Percentiles rank a stretch among this genome's conserved stretches.
Evolutionary conservation across 352 stramenopile species (phyloP).

Genomic region (Globisporangium solare): DNA sequence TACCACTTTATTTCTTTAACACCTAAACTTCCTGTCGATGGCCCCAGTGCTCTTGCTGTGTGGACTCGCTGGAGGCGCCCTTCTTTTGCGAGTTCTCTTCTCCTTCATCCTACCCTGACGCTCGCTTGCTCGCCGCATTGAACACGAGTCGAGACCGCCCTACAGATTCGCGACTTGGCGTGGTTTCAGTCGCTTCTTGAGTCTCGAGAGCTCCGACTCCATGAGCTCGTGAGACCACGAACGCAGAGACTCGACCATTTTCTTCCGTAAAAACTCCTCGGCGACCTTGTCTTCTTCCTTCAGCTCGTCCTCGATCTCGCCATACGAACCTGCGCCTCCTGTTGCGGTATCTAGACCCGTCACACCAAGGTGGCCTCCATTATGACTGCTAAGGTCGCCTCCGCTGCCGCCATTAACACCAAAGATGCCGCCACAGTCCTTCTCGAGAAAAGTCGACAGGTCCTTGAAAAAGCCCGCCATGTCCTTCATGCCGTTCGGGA

Average conservation of each 20-base stretch:
- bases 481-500: slow-evolving; percentile 72
- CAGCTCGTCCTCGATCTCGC: slow-evolving; percentile 31
- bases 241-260: slow-evolving; percentile 69
- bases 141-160: not conserved
- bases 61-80: too few relatives aligned
- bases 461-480: slow-evolving; percentile 75
- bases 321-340: slow-evolving; percentile 22
- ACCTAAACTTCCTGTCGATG: too few relatives aligned
- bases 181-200: slow-evolving; percentile 70
- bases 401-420: not conserved
- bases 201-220: slow-evolving; percentile 53
- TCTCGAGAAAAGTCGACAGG: slow-evolving; percentile 65
- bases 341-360: slow-evolving; percentile 14
- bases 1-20: too few relatives aligned
- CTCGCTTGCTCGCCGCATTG: not conserved
- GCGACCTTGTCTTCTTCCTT: slow-evolving; percentile 30
- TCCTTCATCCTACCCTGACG: not conserved
- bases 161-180: slow-evolving; percentile 53
- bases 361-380: slow-evolving; percentile 3
- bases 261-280: slow-evolving; percentile 68
- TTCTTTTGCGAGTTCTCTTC: too few relatives aligned
- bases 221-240: slow-evolving; percentile 71
- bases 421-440: slow-evolving; percentile 34
- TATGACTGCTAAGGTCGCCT: not conserved
- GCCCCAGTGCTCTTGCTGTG: too few relatives aligned